Conservation (phyloP, 179 eudicot genomes). For the Beta lomatogona region DNA sequence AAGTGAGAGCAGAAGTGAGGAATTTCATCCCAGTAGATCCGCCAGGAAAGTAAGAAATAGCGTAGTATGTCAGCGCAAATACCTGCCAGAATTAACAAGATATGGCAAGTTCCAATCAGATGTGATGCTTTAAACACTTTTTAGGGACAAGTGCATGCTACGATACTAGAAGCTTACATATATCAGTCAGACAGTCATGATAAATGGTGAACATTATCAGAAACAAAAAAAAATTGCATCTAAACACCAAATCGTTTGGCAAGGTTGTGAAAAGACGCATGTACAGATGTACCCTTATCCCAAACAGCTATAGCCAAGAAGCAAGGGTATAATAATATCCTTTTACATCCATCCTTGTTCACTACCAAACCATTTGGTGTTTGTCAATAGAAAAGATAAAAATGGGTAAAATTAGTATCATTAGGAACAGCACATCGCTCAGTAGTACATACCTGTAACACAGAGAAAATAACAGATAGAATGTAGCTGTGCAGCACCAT, state of each 20-base stretch:
- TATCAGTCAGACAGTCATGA: neutral
- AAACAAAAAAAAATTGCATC: neutral
- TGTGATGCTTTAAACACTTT: neutral
- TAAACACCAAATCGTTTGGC: neutral
- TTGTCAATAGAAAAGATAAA: neutral
- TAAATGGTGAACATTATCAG: neutral
- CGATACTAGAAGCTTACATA: neutral
- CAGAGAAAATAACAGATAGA: conserved; percentile 85
- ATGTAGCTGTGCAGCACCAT: conserved; percentile 98
- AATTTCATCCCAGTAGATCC: conserved; percentile 94
- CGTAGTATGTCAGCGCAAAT: conserved; percentile 85
- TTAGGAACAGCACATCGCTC: conserved; percentile 16
- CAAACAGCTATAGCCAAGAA: too few species aligned
- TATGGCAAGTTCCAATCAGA: conserved; percentile 6
- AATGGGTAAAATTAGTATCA: neutral
- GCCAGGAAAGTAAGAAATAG: conserved; percentile 93
- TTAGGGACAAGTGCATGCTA: neutral
- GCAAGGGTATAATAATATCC: too few species aligned
- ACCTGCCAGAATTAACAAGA: conserved; percentile 51
- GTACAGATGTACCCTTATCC: neutral
- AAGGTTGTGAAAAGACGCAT: too few species aligned
- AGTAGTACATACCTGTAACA: conserved; percentile 69
- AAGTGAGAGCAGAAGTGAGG: conserved; percentile 73
- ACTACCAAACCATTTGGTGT: too few species aligned
- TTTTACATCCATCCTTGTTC: too few species aligned